Evolutionary conservation across 345 rosid species (phyloP).

Genomic region (Acer yangbiense): DNA sequence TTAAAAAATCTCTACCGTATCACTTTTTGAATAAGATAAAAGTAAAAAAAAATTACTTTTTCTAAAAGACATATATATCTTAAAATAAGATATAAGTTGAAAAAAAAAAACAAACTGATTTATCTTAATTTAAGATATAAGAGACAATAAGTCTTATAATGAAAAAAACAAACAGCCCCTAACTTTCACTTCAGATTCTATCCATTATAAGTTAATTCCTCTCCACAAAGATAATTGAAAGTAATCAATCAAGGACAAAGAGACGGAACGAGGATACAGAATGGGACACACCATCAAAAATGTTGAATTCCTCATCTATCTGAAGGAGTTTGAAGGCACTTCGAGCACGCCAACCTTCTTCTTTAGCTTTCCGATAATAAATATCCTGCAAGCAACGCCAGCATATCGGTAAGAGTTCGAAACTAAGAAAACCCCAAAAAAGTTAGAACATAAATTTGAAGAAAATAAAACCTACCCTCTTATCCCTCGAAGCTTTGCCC

Average conservation of each 20-base stretch:
- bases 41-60: no score
- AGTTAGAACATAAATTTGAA: neutral
- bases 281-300: slow-evolving; percentile 61
- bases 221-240: neutral
- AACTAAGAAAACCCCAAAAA: slow-evolving; percentile 1
- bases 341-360: slow-evolving; percentile 99
- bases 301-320: slow-evolving; percentile 92
- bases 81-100: no score
- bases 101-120: no score
- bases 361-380: slow-evolving; percentile 91
- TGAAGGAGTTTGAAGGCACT: slow-evolving; percentile 97
- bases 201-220: neutral
- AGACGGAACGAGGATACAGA: neutral
- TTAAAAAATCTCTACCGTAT: no score
- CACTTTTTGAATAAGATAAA: no score
- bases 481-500: slow-evolving; percentile 96
- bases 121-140: no score
- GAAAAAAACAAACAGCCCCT: no score
- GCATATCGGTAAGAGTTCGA: neutral
- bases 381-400: slow-evolving; percentile 59
- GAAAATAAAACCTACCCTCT: slow-evolving; percentile 53
- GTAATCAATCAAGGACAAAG: neutral
- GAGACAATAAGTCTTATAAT: no score
- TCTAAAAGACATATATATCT: no score
- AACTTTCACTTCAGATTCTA: neutral